Conservation (phyloP, 2,329 filamentous ascomycete species). For the Cladosporium sp. region DNA sequence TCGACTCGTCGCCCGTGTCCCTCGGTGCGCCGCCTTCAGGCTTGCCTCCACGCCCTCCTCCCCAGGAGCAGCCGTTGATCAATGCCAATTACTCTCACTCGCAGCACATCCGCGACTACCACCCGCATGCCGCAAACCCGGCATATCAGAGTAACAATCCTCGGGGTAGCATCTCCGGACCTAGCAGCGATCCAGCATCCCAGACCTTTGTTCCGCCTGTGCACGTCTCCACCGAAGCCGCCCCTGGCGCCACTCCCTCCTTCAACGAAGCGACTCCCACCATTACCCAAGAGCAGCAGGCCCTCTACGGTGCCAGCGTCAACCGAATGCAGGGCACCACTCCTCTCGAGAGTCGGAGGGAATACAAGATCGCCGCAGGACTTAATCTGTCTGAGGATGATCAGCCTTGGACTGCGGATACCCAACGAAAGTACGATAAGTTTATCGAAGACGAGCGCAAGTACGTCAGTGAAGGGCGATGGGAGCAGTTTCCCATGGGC, state of each 20-base stretch:
- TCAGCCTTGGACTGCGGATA: constrained; percentile 51
- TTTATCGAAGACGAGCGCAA: constrained; percentile 70
- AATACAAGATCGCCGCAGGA: constrained; percentile 26
- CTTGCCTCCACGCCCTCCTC: constrained; percentile 46
- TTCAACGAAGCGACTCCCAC: background rate
- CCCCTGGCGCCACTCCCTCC: background rate
- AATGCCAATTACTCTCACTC: constrained; percentile 45
- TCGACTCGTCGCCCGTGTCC: constrained; percentile 31
- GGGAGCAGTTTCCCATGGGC: constrained; percentile 74
- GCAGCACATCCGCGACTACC: constrained; percentile 48
- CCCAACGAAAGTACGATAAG: constrained; percentile 65
- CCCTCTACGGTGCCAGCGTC: constrained; percentile 1
- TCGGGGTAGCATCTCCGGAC: background rate
- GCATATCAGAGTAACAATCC: constrained; percentile 25
- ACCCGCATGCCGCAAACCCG: constrained; percentile 42
- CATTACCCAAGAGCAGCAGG: constrained; percentile 9
- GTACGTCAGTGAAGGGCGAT: constrained; percentile 73
- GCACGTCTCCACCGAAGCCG: constrained; percentile 5
- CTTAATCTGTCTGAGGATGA: constrained; percentile 41
- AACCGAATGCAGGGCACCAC: constrained; percentile 14
- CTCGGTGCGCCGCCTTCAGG: constrained; percentile 34
- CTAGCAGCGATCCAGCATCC: constrained; percentile 16
- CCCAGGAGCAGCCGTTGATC: constrained; percentile 46
- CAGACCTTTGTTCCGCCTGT: constrained; percentile 20
- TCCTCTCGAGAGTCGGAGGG: constrained; percentile 26